Percentiles rank a stretch among this genome's conserved stretches.
phyloP scores from a whole-genome alignment of 768 basidiomycete species.

The Naematelia encephala region DNA sequence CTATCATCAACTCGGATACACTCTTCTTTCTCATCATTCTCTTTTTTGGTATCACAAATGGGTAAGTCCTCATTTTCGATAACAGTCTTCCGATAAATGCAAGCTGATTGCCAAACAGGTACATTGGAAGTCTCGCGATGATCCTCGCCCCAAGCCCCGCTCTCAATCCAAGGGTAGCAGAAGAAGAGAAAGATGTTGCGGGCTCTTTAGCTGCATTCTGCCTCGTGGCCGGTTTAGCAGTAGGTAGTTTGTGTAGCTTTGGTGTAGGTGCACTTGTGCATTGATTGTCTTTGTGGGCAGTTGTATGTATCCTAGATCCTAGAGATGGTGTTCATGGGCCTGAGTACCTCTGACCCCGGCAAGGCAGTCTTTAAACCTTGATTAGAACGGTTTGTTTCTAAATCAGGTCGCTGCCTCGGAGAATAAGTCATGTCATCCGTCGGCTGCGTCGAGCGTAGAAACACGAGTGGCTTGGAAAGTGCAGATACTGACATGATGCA shows the following conservation, averaged over 20 bases:
- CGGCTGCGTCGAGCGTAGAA: too few species aligned
- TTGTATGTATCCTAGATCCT: background rate
- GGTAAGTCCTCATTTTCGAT: slow-evolving; percentile 47
- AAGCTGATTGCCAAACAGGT: slow-evolving; percentile 47
- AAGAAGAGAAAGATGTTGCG: slow-evolving; percentile 78
- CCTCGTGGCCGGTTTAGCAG: slow-evolving; percentile 67
- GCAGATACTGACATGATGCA: too few species aligned
- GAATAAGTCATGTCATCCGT: too few species aligned
- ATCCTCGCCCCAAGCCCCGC: slow-evolving; percentile 77
- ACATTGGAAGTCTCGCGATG: slow-evolving; percentile 71
- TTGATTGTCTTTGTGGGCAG: slow-evolving; percentile 6
- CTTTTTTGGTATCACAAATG: slow-evolving; percentile 72
- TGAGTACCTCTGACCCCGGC: too few species aligned
- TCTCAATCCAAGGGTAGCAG: slow-evolving; percentile 69
- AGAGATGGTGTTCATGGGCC: too few species aligned
- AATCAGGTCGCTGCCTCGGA: too few species aligned
- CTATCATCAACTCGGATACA: slow-evolving; percentile 71
- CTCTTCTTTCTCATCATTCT: slow-evolving; percentile 71
- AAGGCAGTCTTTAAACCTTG: too few species aligned
- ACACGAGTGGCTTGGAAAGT: too few species aligned
- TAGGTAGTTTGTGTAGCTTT: slow-evolving; percentile 78
- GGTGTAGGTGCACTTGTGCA: slow-evolving; percentile 55
- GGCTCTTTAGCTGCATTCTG: slow-evolving; percentile 78
- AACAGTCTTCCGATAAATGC: background rate
- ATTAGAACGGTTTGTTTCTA: too few species aligned